Evolutionary conservation across 495 filamentous ascomycete genomes (phyloP), one percentile per base, ranked within the genome.

Genomic region (Usnea hakonensis): DNA sequence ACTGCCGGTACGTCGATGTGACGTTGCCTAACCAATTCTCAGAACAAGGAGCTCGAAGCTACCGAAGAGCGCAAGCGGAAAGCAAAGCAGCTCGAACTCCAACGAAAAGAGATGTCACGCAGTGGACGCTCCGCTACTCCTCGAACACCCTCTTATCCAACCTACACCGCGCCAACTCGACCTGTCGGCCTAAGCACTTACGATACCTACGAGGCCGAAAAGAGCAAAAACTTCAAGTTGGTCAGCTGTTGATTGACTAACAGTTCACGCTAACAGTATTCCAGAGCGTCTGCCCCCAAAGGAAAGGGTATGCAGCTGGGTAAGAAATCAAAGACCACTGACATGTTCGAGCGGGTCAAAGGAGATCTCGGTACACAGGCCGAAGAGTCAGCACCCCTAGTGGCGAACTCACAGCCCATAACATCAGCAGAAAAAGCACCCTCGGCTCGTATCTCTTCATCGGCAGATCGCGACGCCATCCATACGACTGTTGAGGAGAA

Each of bases 31-130:
- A 67, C 67, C 72, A 35, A 75, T 60, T 62, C 59, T 71, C n/a
- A 95, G 86, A 98, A 98, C 80, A 98, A 98, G 82, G 94, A 98
- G 73, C 79, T 97, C 64, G 94, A 98, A 76, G 94, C 94, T 28
- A 95, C 85, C 61, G 94, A 98, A 74, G 93, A 98, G 81, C 88
- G 95, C 68, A 98, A 98, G 79, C 79, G 91, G 61, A 97, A 96
- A 75, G 95, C 94, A 13, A 97, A 97, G 80, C 94, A 97, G 75
- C 76, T 97, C 64, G 94, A 98, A 73, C 87, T 97, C 81, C 94
- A 98, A 78, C 89, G 95, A 70, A 97, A 97, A 74, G 95, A 97
- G 71, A 85, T 90, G 65, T 82, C 85, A 65, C 79, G 85, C 30
- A 78, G 76, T 62, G 70, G 73, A 40, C 82, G 86, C 65, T 70